Conservation (phyloP, 352 stramenopile species). For the Globisporangium camurandrum region DNA sequence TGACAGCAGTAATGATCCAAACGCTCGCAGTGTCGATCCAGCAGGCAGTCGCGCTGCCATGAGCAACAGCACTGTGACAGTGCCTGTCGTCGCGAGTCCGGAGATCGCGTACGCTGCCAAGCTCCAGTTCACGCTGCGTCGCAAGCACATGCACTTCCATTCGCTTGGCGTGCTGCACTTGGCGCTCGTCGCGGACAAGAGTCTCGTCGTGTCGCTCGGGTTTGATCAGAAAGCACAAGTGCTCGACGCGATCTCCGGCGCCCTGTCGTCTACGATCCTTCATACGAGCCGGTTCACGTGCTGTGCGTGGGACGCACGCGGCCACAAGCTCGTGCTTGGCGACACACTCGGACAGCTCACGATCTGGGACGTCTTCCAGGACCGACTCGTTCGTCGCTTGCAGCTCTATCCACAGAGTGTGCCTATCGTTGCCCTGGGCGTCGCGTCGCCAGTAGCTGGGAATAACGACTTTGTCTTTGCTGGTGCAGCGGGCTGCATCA, state of each 20-base stretch:
- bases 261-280: constrained; percentile 43
- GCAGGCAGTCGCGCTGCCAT: not conserved
- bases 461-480: constrained; percentile 37
- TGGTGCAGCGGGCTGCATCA: constrained; percentile 29
- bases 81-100: not conserved
- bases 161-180: constrained; percentile 48
- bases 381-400: constrained; percentile 43
- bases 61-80: not conserved
- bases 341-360: constrained; percentile 42
- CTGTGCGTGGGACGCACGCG: constrained; percentile 49
- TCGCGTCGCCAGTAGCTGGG: not conserved
- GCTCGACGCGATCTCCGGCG: constrained; percentile 55
- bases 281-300: constrained; percentile 47
- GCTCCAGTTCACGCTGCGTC: constrained; percentile 50
- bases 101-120: constrained; percentile 13
- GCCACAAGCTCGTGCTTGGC: constrained; percentile 42
- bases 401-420: constrained; percentile 16
- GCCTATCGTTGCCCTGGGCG: constrained; percentile 12
- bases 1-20: constrained; percentile 12
- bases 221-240: constrained; percentile 72
- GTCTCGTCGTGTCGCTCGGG: constrained; percentile 63
- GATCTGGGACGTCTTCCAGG: constrained; percentile 62
- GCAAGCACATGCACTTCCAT: constrained; percentile 56
- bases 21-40: not conserved
- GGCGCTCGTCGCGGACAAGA: constrained; percentile 52